Evolutionary conservation across 768 basidiomycete species (phyloP), one percentile per base, ranked within the genome.

Genomic region (Lentinula sp.): DNA sequence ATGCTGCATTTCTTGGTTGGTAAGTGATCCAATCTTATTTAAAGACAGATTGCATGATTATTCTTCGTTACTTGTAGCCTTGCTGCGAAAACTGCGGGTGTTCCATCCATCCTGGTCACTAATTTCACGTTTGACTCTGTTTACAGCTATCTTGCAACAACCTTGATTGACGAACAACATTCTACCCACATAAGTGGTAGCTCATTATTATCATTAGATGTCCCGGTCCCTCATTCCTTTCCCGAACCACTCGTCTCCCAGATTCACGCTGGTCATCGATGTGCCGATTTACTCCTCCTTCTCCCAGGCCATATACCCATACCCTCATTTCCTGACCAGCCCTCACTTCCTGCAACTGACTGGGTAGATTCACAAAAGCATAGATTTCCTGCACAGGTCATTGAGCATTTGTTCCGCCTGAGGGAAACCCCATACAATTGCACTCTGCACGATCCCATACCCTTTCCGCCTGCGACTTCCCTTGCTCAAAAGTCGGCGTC

Each of bases 91-190:
- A 69, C 75, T 41, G 81, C 84, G 0, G 78, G 81, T 0, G 76
- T 91, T n/a, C 90, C 89, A 0, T 86, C 87, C 1, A 76, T 86
- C 43, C 74, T 93, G 16, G 80, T 91, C 64, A 90, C 89, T 48
- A 93, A 93, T 74, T 93, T 93, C 69, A 87, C 89, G 0, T 93
- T 92, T 70, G 90, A 93, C 72, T 87, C 90, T 1, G 89, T 91
- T 12, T 93, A 87, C 70, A 88, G 87, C 63, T 91, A 85, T 64
- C 85, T 91, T 18, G 81, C 86, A 3, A 84, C 87, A 0, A 70
- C 78, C 3, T 69, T 85, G 36, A 66, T 80, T n/a, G 82, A 86
- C 59, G 62, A 66, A 23, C 69, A 70, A 35, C 66, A 66, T 13
- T 70, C 73, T 46, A 61, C 68, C 16, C 23, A 58, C 35, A 28